These are phyloP conservation scores for Hypoxylon subgilvum DNA, from an alignment of 495 filamentous ascomycete species.

Conservation along the genomic window DNA sequence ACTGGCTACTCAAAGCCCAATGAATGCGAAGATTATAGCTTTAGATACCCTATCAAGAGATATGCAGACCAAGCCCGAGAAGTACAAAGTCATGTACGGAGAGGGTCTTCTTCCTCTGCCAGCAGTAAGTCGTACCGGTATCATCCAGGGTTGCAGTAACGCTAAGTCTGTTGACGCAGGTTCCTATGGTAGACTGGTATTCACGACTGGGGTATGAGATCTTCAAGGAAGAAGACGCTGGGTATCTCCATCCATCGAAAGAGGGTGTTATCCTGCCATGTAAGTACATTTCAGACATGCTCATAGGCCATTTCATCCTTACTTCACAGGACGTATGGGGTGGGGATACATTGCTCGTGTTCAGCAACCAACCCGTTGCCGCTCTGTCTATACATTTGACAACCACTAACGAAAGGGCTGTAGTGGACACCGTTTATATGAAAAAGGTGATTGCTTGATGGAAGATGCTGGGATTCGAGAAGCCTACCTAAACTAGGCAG, in stretches of 20 bases:
- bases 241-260: conserved; percentile 10
- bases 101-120: conserved; percentile 25
- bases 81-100: conserved; percentile 22
- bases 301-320: conserved; percentile 2
- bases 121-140: conserved; percentile 29
- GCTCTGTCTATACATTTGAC: not conserved
- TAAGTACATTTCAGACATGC: conserved; percentile 17
- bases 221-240: conserved; percentile 16
- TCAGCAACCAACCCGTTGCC: conserved; percentile 8
- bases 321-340: conserved; percentile 4
- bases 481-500: not conserved
- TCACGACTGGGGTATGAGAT: conserved; percentile 58
- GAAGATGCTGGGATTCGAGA: not conserved
- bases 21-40: conserved; percentile 43
- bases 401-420: conserved; percentile 11
- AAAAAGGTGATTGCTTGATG: conserved; percentile 30
- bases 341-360: not conserved
- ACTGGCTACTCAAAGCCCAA: conserved; percentile 41
- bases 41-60: conserved; percentile 45
- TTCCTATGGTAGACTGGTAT: conserved; percentile 61
- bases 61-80: conserved; percentile 29
- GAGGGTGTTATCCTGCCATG: conserved; percentile 14
- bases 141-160: conserved; percentile 5
- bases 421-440: conserved; percentile 39
- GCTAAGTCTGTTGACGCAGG: conserved; percentile 28